Evolutionary conservation across 768 basidiomycete species (phyloP).

Genomic region (Amyloporia xantha): DNA sequence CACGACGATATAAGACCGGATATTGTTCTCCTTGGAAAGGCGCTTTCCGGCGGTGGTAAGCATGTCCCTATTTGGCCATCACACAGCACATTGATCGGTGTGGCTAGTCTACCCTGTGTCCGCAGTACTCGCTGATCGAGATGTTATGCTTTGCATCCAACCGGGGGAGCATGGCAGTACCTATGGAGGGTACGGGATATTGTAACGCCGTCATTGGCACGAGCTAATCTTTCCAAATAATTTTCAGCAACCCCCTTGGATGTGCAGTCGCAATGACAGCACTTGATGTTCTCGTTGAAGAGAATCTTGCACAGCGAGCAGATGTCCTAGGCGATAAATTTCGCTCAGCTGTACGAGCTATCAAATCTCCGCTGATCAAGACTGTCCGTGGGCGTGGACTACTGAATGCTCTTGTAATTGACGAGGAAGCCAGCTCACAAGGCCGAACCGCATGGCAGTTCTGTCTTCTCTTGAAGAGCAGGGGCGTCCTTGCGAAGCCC

Average conservation of each 20-base stretch:
- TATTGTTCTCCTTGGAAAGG: constrained; percentile 90
- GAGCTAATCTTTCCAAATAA: no score
- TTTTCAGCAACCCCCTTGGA: constrained; percentile 78
- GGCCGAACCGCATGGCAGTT: constrained; percentile 93
- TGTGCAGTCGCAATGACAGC: constrained; percentile 96
- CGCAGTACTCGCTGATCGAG: constrained; percentile 86
- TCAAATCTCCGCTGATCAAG: constrained; percentile 67
- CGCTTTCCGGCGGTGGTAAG: constrained; percentile 89
- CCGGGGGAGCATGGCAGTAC: constrained; percentile 97
- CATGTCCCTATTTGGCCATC: no score
- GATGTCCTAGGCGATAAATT: constrained; percentile 74
- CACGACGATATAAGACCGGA: constrained; percentile 88
- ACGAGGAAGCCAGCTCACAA: constrained; percentile 70
- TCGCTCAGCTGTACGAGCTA: constrained; percentile 51
- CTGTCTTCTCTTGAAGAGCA: constrained; percentile 85
- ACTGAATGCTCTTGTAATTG: constrained; percentile 90
- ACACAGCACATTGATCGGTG: no score
- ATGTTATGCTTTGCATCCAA: constrained; percentile 90
- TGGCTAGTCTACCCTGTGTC: constrained; percentile 90
- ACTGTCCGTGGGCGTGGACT: constrained; percentile 83
- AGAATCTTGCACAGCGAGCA: constrained; percentile 79
- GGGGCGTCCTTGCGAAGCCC: constrained; percentile 92
- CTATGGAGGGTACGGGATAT: constrained; percentile 81
- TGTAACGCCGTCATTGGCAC: no score
- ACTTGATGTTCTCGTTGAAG: constrained; percentile 83